Base-by-base conservation (phyloP, 2,329 filamentous ascomycete genomes). In the Colletotrichum trifolii region DNA sequence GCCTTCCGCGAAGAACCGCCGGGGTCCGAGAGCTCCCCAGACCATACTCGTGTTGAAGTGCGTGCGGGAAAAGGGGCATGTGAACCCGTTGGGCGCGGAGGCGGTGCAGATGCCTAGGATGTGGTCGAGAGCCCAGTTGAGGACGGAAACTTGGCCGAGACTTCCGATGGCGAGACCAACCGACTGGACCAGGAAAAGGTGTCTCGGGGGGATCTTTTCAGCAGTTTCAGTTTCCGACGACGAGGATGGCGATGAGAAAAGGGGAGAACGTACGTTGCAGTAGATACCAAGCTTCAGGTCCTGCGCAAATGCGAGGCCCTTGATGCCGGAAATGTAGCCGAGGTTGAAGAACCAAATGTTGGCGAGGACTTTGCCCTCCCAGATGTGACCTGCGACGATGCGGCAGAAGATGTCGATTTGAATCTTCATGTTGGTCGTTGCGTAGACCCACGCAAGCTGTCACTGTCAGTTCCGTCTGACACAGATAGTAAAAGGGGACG, bases 21-120 rank as follows among this genome's bases (percentile, higher is more conserved):
- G 72, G 0, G 86, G 86, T 0, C 86, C 86, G 33, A 88, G 84
- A 13, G 84, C 76, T 38, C 86, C 86, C 85, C 84, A 86, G 57
- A 86, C 81, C 48, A 86, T 77, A 7, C 83, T 86, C 5, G 81
- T 82, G 34, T 82, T 86, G 74, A 87, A 88, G 72, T 79, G 73
- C 7, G 77, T 75, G 39, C 71, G 70, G 1, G 73, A 75, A 38
- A 75, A 75, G 15, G 74, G 74, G 40, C 74, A 76, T 1, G 69
- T 82, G 73, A 85, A 88, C 15, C 82, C 80, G 54, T 83, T 80
- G 8, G 74, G 68, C 49, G 84, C 79, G 8, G 80, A 69, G 3
- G 70, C 64, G 0, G 74, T 74, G 73, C 87, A 89, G 15, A 88
- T 79, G 6, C 78, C 73, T 0, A 76, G 69, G 64, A 89, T 87